Conservation (phyloP, 2,329 filamentous ascomycete genomes). For the Aureobasidium subglaciale region DNA sequence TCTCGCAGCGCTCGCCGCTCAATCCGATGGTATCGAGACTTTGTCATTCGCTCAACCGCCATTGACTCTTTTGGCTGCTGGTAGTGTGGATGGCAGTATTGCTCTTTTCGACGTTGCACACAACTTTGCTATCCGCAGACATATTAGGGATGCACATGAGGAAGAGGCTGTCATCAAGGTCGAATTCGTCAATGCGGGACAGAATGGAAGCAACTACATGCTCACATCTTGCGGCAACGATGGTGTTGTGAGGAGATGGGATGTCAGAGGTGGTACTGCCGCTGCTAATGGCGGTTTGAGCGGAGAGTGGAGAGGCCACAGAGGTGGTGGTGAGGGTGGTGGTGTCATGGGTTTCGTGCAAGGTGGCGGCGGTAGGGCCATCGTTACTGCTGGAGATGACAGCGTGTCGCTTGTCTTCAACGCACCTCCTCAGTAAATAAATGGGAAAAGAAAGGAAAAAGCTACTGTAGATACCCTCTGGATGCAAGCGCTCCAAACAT, state of each 20-base stretch:
- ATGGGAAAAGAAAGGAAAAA: not conserved
- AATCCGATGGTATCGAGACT: slow-evolving; percentile 74
- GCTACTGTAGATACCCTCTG: slow-evolving; percentile 4
- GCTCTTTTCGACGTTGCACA: slow-evolving; percentile 81
- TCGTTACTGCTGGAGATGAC: slow-evolving; percentile 91
- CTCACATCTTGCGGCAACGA: slow-evolving; percentile 89
- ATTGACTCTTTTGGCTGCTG: slow-evolving; percentile 53
- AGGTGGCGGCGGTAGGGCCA: slow-evolving; percentile 60
- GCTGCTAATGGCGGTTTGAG: slow-evolving; percentile 63
- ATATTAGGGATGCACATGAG: slow-evolving; percentile 76
- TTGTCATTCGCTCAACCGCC: slow-evolving; percentile 57
- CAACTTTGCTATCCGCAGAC: slow-evolving; percentile 76
- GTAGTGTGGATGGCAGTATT: slow-evolving; percentile 62
- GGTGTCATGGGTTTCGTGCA: slow-evolving; percentile 90
- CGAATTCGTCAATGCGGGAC: slow-evolving; percentile 62
- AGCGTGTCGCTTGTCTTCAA: slow-evolving; percentile 62
- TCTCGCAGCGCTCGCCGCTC: slow-evolving; percentile 73
- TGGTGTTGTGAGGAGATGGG: slow-evolving; percentile 84
- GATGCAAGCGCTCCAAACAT: not conserved
- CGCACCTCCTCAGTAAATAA: slow-evolving; percentile 14
- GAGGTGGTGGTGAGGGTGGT: slow-evolving; percentile 76
- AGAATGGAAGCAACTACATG: slow-evolving; percentile 47
- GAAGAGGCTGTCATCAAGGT: slow-evolving; percentile 89
- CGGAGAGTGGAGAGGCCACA: slow-evolving; percentile 85
- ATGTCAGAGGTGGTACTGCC: slow-evolving; percentile 61